phyloP scores from a whole-genome alignment of 2,329 filamentous ascomycete species.

The Diplodia scrobiculata region DNA sequence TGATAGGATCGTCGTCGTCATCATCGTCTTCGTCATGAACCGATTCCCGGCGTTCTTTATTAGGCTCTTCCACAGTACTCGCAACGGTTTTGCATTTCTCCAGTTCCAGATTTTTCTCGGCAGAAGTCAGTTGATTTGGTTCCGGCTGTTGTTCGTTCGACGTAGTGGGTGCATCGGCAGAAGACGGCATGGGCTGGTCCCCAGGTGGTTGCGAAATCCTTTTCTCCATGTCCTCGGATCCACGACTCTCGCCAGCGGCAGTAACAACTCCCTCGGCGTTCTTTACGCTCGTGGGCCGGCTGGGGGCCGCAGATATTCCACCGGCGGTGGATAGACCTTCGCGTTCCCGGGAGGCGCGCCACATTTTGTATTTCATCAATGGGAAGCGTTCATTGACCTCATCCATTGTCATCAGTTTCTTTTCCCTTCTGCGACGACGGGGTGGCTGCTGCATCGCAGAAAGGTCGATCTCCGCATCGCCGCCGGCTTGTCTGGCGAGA shows the following conservation, averaged over 20 bases:
- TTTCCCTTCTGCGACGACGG: slow-evolving; percentile 85
- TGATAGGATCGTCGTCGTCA: slow-evolving; percentile 78
- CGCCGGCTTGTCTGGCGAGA: slow-evolving; percentile 73
- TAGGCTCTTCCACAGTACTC: slow-evolving; percentile 35
- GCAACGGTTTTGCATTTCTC: slow-evolving; percentile 39
- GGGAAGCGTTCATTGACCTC: slow-evolving; percentile 98
- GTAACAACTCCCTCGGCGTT: slow-evolving; percentile 57
- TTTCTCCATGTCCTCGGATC: slow-evolving; percentile 33
- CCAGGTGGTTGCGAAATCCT: slow-evolving; percentile 18
- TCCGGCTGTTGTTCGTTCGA: slow-evolving; percentile 37
- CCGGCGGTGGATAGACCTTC: slow-evolving; percentile 82
- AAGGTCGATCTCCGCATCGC: slow-evolving; percentile 80
- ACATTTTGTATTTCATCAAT: slow-evolving; percentile 92
- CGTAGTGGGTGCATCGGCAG: slow-evolving; percentile 22
- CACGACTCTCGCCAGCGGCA: slow-evolving; percentile 38
- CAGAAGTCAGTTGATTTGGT: slow-evolving; percentile 31
- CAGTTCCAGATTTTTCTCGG: slow-evolving; percentile 37
- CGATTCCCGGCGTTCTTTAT: slow-evolving; percentile 33
- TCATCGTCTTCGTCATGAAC: slow-evolving; percentile 59
- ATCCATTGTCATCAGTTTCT: slow-evolving; percentile 99
- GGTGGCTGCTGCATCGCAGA: slow-evolving; percentile 83
- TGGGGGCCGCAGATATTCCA: slow-evolving; percentile 72
- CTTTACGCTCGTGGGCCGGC: slow-evolving; percentile 71
- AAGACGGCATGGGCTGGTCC: slow-evolving; percentile 13
- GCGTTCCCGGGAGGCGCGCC: slow-evolving; percentile 80